These are phyloP conservation scores for Kitagawia praeruptora DNA, from an alignment of 129 eudicot genomes.

Conservation along the genomic window DNA sequence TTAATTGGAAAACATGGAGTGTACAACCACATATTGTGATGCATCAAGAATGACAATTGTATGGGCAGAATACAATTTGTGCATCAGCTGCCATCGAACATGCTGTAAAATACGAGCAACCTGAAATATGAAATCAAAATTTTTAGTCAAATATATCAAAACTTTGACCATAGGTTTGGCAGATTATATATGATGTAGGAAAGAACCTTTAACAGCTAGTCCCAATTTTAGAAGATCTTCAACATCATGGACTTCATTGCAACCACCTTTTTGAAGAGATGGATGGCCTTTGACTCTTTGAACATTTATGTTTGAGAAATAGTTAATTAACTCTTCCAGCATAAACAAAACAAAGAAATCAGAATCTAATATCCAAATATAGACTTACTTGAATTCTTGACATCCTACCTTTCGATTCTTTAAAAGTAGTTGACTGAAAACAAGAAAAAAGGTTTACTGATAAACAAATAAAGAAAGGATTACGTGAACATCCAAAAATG, in stretches of 20 bases:
- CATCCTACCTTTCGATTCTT: constrained; percentile 54
- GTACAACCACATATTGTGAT: constrained; percentile 69
- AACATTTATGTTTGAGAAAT: constrained; percentile 43
- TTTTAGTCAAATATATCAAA: neutral
- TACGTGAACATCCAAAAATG: neutral
- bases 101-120: constrained; percentile 88
- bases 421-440: constrained; percentile 64
- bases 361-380: neutral
- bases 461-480: neutral
- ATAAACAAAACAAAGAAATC: constrained; percentile 12
- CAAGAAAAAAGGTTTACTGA: neutral
- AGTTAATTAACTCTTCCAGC: constrained; percentile 6
- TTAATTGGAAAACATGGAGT: neutral
- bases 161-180: constrained; percentile 3
- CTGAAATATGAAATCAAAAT: constrained; percentile 30
- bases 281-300: constrained; percentile 68
- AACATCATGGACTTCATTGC: constrained; percentile 87
- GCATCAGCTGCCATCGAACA: constrained; percentile 83
- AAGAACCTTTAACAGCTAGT: constrained; percentile 67
- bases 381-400: constrained; percentile 64
- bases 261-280: constrained; percentile 74
- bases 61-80: constrained; percentile 79
- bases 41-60: constrained; percentile 91
- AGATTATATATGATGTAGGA: neutral
- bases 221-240: constrained; percentile 96